Evolutionary conservation across 2,329 filamentous ascomycete genomes (phyloP).

Genomic region (Ilyonectria destructans): DNA sequence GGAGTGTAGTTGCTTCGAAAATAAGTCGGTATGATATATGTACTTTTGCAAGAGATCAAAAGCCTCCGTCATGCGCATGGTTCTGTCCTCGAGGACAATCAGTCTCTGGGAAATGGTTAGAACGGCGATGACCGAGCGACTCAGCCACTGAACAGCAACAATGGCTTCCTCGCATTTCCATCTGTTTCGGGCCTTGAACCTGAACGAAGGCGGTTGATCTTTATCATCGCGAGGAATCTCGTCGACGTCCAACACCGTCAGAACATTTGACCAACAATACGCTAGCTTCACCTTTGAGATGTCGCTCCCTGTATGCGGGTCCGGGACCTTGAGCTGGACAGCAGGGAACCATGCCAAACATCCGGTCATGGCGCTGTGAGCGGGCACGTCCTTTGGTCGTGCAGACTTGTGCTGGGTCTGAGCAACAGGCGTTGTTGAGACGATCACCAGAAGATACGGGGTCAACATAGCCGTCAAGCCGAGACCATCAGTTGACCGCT

Average conservation of each 20-base stretch:
- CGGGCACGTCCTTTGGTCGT: constrained; percentile 90
- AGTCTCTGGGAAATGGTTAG: constrained; percentile 95
- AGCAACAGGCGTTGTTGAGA: constrained; percentile 95
- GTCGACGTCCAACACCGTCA: constrained; percentile 92
- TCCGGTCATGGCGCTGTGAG: constrained; percentile 93
- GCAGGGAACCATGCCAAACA: constrained; percentile 98
- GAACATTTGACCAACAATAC: constrained; percentile 99
- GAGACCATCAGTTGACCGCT: constrained; percentile 88
- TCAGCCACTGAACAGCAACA: constrained; percentile 97
- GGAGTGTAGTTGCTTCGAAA: constrained; percentile 87
- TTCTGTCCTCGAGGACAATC: constrained; percentile 91
- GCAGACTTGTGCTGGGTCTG: constrained; percentile 97
- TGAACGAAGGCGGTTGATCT: constrained; percentile 84
- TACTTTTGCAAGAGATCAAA: constrained; percentile 94
- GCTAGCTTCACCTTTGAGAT: constrained; percentile 89
- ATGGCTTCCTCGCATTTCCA: constrained; percentile 97
- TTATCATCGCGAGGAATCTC: constrained; percentile 78
- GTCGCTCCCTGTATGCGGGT: constrained; percentile 76
- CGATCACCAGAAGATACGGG: constrained; percentile 94
- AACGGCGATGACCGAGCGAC: constrained; percentile 90
- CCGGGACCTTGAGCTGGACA: constrained; percentile 87
- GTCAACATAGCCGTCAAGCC: constrained; percentile 96
- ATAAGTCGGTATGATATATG: constrained; percentile 92
- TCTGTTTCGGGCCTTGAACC: constrained; percentile 86
- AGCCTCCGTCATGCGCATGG: constrained; percentile 92